Conservation (phyloP, 1,284 basidiomycete genomes). For the Apiotrichum montevideense region DNA sequence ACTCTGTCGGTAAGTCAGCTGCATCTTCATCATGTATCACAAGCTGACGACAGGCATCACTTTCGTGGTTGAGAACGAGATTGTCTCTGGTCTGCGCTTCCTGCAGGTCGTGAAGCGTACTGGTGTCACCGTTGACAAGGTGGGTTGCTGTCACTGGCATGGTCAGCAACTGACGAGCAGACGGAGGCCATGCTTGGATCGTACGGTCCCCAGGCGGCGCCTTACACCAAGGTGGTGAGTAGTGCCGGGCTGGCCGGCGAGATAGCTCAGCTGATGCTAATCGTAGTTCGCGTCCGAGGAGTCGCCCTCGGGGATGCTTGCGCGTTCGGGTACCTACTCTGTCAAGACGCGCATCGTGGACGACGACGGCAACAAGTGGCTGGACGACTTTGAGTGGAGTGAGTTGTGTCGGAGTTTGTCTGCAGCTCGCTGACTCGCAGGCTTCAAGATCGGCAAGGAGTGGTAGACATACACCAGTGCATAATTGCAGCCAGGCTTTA, state of each 20-base stretch:
- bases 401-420: slow-evolving; percentile 10
- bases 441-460: slow-evolving; percentile 46
- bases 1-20: slow-evolving; percentile 48
- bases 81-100: slow-evolving; percentile 53
- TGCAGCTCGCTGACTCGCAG: slow-evolving; percentile 16
- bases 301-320: slow-evolving; percentile 54
- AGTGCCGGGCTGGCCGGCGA: not conserved
- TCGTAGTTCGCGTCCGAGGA: slow-evolving; percentile 47
- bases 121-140: slow-evolving; percentile 30
- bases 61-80: slow-evolving; percentile 47
- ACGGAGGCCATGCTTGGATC: slow-evolving; percentile 52
- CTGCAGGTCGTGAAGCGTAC: slow-evolving; percentile 51
- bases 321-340: slow-evolving; percentile 50
- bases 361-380: slow-evolving; percentile 49
- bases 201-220: slow-evolving; percentile 48
- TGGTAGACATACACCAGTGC: slow-evolving; percentile 26
- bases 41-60: not conserved
- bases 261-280: no score
- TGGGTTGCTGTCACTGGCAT: not conserved
- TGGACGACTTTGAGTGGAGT: slow-evolving; percentile 49
- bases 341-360: slow-evolving; percentile 52
- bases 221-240: slow-evolving; percentile 48
- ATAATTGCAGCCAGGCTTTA: not conserved
- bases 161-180: slow-evolving; percentile 14
- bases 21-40: not conserved